These are phyloP conservation scores for Chlamydomonas reinhardtii DNA, from an alignment of 163 green algal genomes.

Conservation along the genomic window DNA sequence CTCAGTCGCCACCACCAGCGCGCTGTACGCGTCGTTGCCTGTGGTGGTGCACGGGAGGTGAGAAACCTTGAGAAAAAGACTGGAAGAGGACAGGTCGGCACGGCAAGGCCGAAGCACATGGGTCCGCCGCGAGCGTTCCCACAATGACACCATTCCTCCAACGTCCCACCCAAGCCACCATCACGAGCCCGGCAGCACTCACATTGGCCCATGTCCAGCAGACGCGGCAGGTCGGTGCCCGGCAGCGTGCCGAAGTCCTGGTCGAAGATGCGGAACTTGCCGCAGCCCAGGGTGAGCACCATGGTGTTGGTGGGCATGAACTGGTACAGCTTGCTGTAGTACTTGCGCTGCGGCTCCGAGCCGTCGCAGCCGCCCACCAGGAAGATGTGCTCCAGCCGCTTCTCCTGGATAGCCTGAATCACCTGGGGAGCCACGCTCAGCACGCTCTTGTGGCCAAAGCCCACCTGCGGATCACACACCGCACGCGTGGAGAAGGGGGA, in stretches of 20 bases:
- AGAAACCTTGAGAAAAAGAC: too few species aligned
- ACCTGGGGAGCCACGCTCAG: slow-evolving; percentile 71
- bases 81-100: too few species aligned
- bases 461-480: slow-evolving; percentile 50
- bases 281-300: slow-evolving; percentile 82
- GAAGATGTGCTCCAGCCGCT: slow-evolving; percentile 82
- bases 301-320: slow-evolving; percentile 64
- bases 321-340: slow-evolving; percentile 64
- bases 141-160: too few species aligned
- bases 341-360: slow-evolving; percentile 59
- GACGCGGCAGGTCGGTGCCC: slow-evolving; percentile 75
- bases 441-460: slow-evolving; percentile 79
- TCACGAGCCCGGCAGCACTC: neutral
- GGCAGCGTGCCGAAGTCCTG: slow-evolving; percentile 77
- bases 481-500: neutral
- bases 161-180: too few species aligned
- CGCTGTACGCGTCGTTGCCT: slow-evolving; percentile 80
- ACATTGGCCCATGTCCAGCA: slow-evolving; percentile 86
- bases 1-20: slow-evolving; percentile 76
- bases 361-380: slow-evolving; percentile 74
- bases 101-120: too few species aligned
- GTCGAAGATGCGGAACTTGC: slow-evolving; percentile 85
- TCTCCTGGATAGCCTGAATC: slow-evolving; percentile 71
- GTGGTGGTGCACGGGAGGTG: neutral
- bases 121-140: too few species aligned